A percentile compares a stretch with the other conserved stretches of the same genome.
These are phyloP conservation scores for Tilletia indica DNA, from an alignment of 1,284 basidiomycete species.

Conservation along the genomic window DNA sequence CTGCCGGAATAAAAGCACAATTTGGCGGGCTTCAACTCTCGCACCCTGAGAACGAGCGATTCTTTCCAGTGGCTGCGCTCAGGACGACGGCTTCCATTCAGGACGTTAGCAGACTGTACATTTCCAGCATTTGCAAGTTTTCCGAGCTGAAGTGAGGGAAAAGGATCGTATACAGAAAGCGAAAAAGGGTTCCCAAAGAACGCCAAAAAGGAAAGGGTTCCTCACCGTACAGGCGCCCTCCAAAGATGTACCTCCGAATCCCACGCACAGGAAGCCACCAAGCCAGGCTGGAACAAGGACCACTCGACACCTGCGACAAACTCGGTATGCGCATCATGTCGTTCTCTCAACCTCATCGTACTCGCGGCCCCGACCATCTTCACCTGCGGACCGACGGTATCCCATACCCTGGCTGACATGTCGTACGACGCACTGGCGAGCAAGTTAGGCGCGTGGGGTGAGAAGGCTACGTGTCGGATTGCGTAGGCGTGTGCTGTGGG, in stretches of 20 bases:
- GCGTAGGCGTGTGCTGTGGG: constrained; percentile 59
- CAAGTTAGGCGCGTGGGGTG: constrained; percentile 69
- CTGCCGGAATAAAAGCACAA: not conserved
- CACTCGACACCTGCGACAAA: constrained; percentile 89
- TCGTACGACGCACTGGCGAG: constrained; percentile 87
- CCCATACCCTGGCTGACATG: constrained; percentile 87
- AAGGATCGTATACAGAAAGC: too few relatives aligned
- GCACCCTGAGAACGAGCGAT: too few relatives aligned
- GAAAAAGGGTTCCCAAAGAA: too few relatives aligned
- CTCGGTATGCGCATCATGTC: constrained; percentile 85
- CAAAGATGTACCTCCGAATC: constrained; percentile 78
- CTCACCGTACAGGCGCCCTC: constrained; percentile 25
- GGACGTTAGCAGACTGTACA: too few relatives aligned
- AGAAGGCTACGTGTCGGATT: constrained; percentile 59
- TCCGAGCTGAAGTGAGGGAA: too few relatives aligned
- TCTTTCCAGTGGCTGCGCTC: too few relatives aligned
- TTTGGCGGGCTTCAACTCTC: too few relatives aligned
- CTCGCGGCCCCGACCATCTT: constrained; percentile 20
- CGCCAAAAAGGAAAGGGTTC: too few relatives aligned
- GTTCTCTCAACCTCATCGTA: constrained; percentile 61
- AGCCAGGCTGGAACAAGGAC: constrained; percentile 75
- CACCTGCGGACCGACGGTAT: constrained; percentile 35
- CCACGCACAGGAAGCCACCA: constrained; percentile 86
- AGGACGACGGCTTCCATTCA: too few relatives aligned
- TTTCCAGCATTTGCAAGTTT: too few relatives aligned